These are phyloP conservation scores for Brassica cretica DNA, from an alignment of 345 rosid genomes.

Conservation along the genomic window DNA sequence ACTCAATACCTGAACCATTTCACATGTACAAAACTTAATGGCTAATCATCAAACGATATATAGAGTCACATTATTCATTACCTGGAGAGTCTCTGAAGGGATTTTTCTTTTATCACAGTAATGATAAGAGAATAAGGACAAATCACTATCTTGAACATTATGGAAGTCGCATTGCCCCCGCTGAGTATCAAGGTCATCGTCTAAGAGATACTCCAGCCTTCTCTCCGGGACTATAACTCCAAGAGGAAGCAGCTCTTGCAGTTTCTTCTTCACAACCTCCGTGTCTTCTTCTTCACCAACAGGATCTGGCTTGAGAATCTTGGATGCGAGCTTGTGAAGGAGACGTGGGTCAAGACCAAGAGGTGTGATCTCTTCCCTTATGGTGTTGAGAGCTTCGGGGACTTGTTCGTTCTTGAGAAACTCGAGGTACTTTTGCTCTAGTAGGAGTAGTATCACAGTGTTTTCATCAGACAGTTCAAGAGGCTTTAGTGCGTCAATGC, in stretches of 20 bases:
- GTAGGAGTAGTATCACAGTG: neutral
- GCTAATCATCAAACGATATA: neutral
- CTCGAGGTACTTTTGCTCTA: neutral
- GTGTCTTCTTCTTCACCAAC: neutral
- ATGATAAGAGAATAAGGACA: constrained; percentile 52
- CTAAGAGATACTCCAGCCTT: constrained; percentile 61
- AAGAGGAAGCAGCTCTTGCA: neutral
- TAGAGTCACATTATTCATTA: neutral
- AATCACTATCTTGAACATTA: constrained; percentile 46
- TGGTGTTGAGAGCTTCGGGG: neutral
- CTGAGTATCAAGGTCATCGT: constrained; percentile 39
- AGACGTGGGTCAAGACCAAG: neutral
- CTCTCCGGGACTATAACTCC: constrained; percentile 44
- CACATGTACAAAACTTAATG: constrained; percentile 4
- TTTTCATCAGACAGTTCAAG: neutral
- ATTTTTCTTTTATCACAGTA: constrained; percentile 45
- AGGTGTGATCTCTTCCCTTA: neutral
- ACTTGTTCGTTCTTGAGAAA: neutral
- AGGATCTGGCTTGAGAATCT: neutral
- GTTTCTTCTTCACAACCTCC: neutral
- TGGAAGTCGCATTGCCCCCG: constrained; percentile 40
- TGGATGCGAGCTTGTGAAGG: neutral
- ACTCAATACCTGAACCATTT: constrained; percentile 49
- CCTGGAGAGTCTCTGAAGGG: constrained; percentile 62
- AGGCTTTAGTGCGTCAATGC: neutral